Evolutionary conservation across 371 early-diverging fungal genomes (phyloP).

Genomic region (Encephalitozoon intestinalis): DNA sequence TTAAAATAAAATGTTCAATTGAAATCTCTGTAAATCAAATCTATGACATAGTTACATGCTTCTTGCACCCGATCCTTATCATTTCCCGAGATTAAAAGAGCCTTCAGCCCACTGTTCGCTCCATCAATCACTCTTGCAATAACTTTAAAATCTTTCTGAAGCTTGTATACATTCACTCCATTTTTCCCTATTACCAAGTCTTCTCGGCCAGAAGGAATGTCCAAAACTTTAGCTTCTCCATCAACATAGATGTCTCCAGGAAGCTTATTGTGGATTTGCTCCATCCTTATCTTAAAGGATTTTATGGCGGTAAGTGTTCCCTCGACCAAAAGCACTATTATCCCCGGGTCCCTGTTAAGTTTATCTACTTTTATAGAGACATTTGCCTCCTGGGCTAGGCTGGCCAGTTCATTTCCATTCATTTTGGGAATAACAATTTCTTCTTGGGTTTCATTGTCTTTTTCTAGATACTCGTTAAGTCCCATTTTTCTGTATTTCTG

Average conservation of each 20-base stretch:
- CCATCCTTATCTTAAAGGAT: background rate
- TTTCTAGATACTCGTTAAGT: constrained; percentile 19
- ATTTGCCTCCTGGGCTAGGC: background rate
- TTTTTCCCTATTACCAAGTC: background rate
- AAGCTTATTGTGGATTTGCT: background rate
- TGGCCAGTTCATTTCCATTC: background rate
- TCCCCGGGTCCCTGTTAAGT: background rate
- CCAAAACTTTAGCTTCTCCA: background rate
- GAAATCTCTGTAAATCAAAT: background rate
- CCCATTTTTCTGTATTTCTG: constrained; percentile 8
- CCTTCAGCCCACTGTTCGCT: background rate
- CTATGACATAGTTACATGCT: background rate
- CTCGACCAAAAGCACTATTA: background rate
- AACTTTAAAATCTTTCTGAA: constrained; percentile 4
- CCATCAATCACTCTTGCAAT: background rate
- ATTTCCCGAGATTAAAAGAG: background rate
- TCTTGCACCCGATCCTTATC: background rate
- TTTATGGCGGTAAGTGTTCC: background rate
- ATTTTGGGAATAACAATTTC: constrained; percentile 7
- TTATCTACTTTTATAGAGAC: background rate
- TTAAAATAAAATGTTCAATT: constrained; percentile 4
- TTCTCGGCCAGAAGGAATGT: background rate
- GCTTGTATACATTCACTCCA: background rate
- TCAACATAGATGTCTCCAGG: background rate
- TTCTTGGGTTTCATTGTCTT: background rate